A percentile compares a stretch with the other conserved stretches of the same genome.
Conservation (phyloP, 1,284 basidiomycete species). For the Ganoderma lingzhi region DNA sequence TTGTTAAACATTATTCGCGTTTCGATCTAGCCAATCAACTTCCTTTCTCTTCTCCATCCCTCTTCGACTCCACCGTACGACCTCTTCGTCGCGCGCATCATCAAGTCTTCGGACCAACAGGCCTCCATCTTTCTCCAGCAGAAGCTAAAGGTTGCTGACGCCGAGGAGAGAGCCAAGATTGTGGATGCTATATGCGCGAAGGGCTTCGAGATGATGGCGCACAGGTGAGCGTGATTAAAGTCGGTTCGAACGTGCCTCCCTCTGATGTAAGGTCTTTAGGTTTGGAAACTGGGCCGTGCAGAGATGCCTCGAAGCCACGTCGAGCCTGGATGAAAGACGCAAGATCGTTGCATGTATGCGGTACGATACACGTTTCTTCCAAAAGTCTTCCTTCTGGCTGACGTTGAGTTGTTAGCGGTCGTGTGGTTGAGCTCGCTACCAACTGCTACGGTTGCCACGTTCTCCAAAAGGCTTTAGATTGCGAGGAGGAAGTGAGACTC, state of each 20-base stretch:
- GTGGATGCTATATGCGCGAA: constrained; percentile 83
- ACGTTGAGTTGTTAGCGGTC: constrained; percentile 55
- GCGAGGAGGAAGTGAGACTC: constrained; percentile 82
- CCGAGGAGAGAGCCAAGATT: constrained; percentile 79
- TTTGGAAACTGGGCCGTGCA: constrained; percentile 91
- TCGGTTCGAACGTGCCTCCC: constrained; percentile 13
- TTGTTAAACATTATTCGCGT: constrained; percentile 9
- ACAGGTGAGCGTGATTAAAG: constrained; percentile 57
- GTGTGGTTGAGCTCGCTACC: constrained; percentile 82
- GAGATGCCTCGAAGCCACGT: constrained; percentile 79
- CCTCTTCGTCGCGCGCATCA: constrained; percentile 81
- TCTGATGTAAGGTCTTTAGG: constrained; percentile 44
- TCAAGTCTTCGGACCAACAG: constrained; percentile 86
- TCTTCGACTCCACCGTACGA: constrained; percentile 83
- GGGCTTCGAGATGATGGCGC: constrained; percentile 90
- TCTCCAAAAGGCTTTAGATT: constrained; percentile 87
- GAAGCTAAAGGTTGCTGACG: constrained; percentile 84
- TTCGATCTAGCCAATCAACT: constrained; percentile 76
- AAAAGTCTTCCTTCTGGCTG: neutral
- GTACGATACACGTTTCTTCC: constrained; percentile 46
- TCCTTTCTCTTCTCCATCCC: constrained; percentile 81
- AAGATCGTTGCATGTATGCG: constrained; percentile 85
- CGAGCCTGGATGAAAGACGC: constrained; percentile 72
- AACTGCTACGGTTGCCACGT: constrained; percentile 90
- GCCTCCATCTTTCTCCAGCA: constrained; percentile 89